phyloP scores from a whole-genome alignment of 1,284 basidiomycete genomes.

The Sporisorium sorghi region DNA sequence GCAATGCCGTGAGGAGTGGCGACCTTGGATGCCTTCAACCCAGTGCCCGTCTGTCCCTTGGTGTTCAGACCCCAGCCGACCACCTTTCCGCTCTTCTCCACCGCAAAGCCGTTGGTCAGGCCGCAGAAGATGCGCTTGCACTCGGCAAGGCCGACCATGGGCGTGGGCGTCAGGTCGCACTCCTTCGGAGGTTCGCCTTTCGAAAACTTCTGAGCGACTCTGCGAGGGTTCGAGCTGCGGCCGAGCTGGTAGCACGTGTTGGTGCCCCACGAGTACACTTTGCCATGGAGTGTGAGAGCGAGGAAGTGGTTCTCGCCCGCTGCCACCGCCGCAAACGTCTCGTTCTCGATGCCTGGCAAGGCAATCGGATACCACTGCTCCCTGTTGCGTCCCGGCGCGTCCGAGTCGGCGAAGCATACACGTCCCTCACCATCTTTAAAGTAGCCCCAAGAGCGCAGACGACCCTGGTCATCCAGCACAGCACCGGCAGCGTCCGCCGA shows the following conservation, averaged over 20 bases:
- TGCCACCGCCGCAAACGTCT: slow-evolving; percentile 79
- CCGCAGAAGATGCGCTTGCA: slow-evolving; percentile 84
- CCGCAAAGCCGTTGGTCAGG: slow-evolving; percentile 86
- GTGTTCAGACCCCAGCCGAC: slow-evolving; percentile 93
- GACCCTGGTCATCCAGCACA: slow-evolving; percentile 81
- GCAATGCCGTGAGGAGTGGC: slow-evolving; percentile 78
- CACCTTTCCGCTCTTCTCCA: slow-evolving; percentile 82
- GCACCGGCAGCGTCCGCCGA: slow-evolving; percentile 88
- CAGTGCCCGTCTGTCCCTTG: slow-evolving; percentile 77
- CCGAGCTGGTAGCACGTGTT: slow-evolving; percentile 89
- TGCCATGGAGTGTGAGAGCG: slow-evolving; percentile 84
- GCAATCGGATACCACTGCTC: slow-evolving; percentile 66
- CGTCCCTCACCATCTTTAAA: slow-evolving; percentile 83
- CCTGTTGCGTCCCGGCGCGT: slow-evolving; percentile 47
- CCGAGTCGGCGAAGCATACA: slow-evolving; percentile 79
- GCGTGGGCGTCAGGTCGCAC: slow-evolving; percentile 83
- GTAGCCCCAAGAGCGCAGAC: slow-evolving; percentile 76
- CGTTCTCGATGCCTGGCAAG: slow-evolving; percentile 70
- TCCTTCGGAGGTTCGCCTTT: slow-evolving; percentile 76
- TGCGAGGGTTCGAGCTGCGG: slow-evolving; percentile 76
- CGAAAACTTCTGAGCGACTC: slow-evolving; percentile 49
- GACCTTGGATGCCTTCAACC: slow-evolving; percentile 73
- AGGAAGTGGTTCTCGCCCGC: slow-evolving; percentile 88
- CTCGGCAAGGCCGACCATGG: slow-evolving; percentile 77
- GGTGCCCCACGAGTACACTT: slow-evolving; percentile 82